Conservation (phyloP, 108 stramenopile species). For the Pseudonitzschia multistriata region DNA sequence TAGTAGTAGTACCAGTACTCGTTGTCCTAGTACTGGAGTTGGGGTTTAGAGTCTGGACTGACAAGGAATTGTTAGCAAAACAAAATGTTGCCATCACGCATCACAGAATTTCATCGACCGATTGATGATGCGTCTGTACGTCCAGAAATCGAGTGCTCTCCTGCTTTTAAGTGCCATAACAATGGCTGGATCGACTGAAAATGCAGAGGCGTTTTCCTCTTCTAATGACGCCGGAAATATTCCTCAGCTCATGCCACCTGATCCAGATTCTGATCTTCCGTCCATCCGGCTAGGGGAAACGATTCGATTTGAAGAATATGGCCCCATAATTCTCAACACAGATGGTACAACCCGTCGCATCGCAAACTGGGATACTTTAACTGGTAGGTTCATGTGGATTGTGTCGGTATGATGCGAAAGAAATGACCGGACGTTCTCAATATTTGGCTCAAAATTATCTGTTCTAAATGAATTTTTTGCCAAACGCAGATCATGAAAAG, state of each 20-base stretch:
- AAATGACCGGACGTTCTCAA: too few relatives aligned
- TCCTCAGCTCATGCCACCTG: conserved; percentile 39
- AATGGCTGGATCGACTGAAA: conserved; percentile 16
- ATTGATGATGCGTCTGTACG: neutral
- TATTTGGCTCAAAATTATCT: neutral
- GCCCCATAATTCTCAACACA: conserved; percentile 83
- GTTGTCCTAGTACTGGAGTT: too few relatives aligned
- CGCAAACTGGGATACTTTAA: conserved; percentile 82
- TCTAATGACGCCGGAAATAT: conserved; percentile 1
- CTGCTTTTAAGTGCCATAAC: neutral
- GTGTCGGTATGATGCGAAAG: too few relatives aligned
- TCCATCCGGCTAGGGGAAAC: conserved; percentile 68
- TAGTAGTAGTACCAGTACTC: too few relatives aligned
- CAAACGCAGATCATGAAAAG: conserved; percentile 51
- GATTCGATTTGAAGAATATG: conserved; percentile 76
- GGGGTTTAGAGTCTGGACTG: too few relatives aligned
- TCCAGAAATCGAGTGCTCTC: neutral
- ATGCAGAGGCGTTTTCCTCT: conserved; percentile 10
- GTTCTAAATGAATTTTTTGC: neutral
- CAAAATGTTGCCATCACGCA: neutral
- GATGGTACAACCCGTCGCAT: conserved; percentile 79
- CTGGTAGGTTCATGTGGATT: conserved; percentile 11
- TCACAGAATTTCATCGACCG: neutral
- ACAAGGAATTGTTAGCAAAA: too few relatives aligned
- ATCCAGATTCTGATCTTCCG: conserved; percentile 49